Percentiles rank a stretch among this genome's conserved stretches.
These are phyloP conservation scores for Cercospora sp. DNA, from an alignment of 2,329 filamentous ascomycete species.

Conservation along the genomic window DNA sequence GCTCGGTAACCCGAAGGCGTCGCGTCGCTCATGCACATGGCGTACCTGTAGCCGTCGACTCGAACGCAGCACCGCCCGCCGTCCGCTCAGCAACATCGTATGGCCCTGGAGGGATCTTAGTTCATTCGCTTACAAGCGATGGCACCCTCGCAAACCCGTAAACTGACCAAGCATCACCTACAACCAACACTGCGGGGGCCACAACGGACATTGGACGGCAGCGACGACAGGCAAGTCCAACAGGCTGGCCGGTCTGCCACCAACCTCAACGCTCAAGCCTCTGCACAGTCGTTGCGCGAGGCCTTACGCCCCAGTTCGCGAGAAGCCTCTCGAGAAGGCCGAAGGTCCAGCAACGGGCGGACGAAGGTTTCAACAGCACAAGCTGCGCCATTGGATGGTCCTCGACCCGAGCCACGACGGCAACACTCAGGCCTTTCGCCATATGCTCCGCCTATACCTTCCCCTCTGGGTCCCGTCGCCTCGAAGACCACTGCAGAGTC, in stretches of 20 bases:
- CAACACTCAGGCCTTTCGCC: slow-evolving; percentile 18
- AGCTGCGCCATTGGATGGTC: slow-evolving; percentile 14
- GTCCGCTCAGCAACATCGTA: slow-evolving; percentile 20
- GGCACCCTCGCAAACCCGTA: slow-evolving; percentile 22
- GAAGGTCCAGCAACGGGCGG: not conserved
- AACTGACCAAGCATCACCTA: slow-evolving; percentile 23
- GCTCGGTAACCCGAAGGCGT: not conserved
- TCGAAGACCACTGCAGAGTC: slow-evolving; percentile 22
- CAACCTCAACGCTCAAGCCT: slow-evolving; percentile 38
- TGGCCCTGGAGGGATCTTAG: slow-evolving; percentile 25
- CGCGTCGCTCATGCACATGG: slow-evolving; percentile 14
- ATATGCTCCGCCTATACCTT: slow-evolving; percentile 23
- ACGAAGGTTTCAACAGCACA: not conserved
- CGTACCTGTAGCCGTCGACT: not conserved
- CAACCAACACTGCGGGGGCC: slow-evolving; percentile 25
- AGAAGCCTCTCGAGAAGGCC: slow-evolving; percentile 13
- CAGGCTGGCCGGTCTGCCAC: slow-evolving; percentile 39
- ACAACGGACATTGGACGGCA: slow-evolving; percentile 26
- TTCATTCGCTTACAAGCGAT: slow-evolving; percentile 22
- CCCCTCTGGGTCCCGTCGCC: slow-evolving; percentile 26
- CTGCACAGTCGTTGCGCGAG: slow-evolving; percentile 39
- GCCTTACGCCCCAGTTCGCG: slow-evolving; percentile 26
- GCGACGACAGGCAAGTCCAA: slow-evolving; percentile 30
- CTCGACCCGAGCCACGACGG: slow-evolving; percentile 2
- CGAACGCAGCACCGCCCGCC: not conserved